Base-by-base conservation (phyloP, 768 basidiomycete species). In the Sporobolomyces phaffii region DNA sequence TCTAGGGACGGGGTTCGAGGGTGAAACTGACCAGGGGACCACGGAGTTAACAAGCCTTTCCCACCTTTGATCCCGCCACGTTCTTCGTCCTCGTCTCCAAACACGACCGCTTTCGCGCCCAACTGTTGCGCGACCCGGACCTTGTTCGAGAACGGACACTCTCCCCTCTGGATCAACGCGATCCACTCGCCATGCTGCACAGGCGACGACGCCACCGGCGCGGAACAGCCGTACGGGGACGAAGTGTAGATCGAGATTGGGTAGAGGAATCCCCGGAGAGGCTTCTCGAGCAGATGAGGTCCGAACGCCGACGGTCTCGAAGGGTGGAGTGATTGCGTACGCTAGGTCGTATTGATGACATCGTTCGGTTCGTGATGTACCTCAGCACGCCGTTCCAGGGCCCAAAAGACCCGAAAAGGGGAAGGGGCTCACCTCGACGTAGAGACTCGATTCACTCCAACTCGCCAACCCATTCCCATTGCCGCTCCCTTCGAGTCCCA, bases 71-170 rank as follows among this genome's bases (percentile, higher is more conserved):
- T 40, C 33, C 72, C 40, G 81, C 83, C 63, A 82, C 74, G 29
- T 24, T 36, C 31, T 24, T 82, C 83, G 73, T 86, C 81, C 70
- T 86, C 82, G 40, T 93, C 93, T 41, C 93, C 94, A 11, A 98
- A 90, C n/a, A 98, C 86, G 50, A 96, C 86, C 6, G 87, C 94
- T 73, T 81, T 84, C 8, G 93, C 92, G 14, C 92, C 92, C 26
- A 90, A 79, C 48, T 75, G 71, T 75, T 80, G 80, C 4, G 81
- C 87, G 72, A 85, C 84, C 52, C 87, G 79, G 31, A 81, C 90
- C 81, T 98, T 98, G 74, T 86, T 87, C 15, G 89, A 87, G 75
- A 98, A 98, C 64, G 91, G 86, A 77, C 94, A 98, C 58, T 84
- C 79, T 2, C 93, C 93, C 44, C 94, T 81, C 77, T 94, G 88